Conservation (phyloP, 2,329 filamentous ascomycete species). For the Macrophomina phaseolina region DNA sequence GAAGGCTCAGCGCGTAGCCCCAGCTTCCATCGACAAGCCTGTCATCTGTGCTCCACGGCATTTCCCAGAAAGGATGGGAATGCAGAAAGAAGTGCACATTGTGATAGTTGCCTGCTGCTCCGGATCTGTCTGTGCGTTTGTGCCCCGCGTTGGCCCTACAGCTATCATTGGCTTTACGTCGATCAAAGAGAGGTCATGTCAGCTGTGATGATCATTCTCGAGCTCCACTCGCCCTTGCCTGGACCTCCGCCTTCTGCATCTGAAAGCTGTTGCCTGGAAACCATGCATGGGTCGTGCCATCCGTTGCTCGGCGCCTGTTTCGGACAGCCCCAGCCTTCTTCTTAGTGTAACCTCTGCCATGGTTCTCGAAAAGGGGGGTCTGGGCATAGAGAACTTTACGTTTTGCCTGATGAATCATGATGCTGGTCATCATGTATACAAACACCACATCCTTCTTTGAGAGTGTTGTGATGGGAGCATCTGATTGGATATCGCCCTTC, state of each 20-base stretch:
- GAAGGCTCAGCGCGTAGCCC: neutral
- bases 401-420: neutral
- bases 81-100: slow-evolving; percentile 8
- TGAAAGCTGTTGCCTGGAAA: slow-evolving; percentile 3
- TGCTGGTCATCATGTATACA: slow-evolving; percentile 3
- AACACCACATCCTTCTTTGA: neutral
- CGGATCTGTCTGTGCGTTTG: neutral
- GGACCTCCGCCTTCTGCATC: neutral
- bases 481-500: neutral
- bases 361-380: neutral
- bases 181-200: neutral
- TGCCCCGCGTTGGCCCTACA: neutral
- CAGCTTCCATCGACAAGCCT: neutral
- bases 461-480: neutral
- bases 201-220: neutral
- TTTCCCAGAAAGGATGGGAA: neutral
- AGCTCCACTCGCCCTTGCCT: slow-evolving; percentile 9
- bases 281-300: neutral
- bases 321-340: neutral
- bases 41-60: neutral
- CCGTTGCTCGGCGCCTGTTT: slow-evolving; percentile 13
- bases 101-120: slow-evolving; percentile 1
- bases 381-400: neutral
- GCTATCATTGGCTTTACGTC: neutral
- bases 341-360: slow-evolving; percentile 1